Evolutionary conservation across 106 monocot species (phyloP).

Genomic region (Apostasia ramifera): DNA sequence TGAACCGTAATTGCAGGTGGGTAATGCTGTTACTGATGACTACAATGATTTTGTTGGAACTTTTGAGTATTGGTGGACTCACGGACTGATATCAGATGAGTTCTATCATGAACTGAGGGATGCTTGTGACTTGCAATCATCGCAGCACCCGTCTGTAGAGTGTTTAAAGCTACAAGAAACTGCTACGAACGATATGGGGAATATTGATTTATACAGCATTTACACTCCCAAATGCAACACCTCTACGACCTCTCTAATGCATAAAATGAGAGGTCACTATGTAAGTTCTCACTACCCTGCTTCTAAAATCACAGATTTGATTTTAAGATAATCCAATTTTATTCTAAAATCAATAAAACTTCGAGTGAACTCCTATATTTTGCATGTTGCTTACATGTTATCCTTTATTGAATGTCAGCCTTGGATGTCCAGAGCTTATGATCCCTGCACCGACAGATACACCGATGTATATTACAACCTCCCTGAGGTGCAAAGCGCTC

Average conservation of each 20-base stretch:
- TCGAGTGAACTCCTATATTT: too few species aligned
- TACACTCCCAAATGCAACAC: constrained; percentile 63
- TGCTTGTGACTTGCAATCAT: constrained; percentile 44
- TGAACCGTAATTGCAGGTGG: constrained; percentile 39
- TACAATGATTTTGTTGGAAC: constrained; percentile 87
- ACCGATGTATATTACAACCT: constrained; percentile 64
- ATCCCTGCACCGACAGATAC: constrained; percentile 75
- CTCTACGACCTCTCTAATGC: constrained; percentile 21
- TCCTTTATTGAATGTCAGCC: constrained; percentile 33
- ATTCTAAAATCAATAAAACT: too few species aligned
- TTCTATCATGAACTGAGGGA: constrained; percentile 52
- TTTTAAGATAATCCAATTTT: too few species aligned
- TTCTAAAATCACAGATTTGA: background rate
- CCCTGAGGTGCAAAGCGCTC: constrained; percentile 74
- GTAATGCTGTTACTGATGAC: constrained; percentile 98
- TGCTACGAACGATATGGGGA: constrained; percentile 56
- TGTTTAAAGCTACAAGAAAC: constrained; percentile 50
- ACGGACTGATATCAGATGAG: constrained; percentile 81
- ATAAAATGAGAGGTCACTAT: constrained; percentile 59
- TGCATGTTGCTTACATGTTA: background rate
- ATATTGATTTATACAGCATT: constrained; percentile 91
- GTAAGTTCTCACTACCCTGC: constrained; percentile 34
- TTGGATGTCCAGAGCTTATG: constrained; percentile 91
- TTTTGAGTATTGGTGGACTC: constrained; percentile 98
- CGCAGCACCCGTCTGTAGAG: constrained; percentile 57